Evolutionary conservation across 148 eudicot species (phyloP), one percentile per base, ranked within the genome.

Genomic region (Suaeda aralocaspica): DNA sequence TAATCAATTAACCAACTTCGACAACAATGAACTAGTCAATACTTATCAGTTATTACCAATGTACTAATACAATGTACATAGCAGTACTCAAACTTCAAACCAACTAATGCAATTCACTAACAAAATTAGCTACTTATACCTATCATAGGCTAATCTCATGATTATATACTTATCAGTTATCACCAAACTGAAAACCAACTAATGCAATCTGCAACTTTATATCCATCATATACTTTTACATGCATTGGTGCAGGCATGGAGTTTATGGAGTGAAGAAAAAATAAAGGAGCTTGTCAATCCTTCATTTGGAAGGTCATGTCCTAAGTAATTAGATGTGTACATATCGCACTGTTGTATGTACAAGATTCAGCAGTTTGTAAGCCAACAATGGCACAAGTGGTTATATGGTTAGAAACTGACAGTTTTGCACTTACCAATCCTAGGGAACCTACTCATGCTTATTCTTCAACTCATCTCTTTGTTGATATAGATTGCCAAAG

Each of bases 391-490:
- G 68, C 94, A 57, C 71, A 81, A 49, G 84, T 83, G n/a, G 83
- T 89, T 13, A 41, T 89, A 44, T 86, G 83, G 94, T 75, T 89
- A 71, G 94, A 86, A 80, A 82, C 83, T 34, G 86, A 83, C 72
- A 74, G 65, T 62, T 72, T 76, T 34, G 68, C 73, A 24, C 78
- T 89, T 78, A 87, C 89, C 2, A 46, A 63, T 70, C 90, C 94
- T 7, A 81, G 66, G 59, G 72, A 80, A 58, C 87, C 85, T 0
- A 82, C 79, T 59, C 74, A 76, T 33, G 82, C 83, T 13, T 68
- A 73, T 51, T 68, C 77, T 29, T 84, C 90, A 21, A 49, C 66
- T 74, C 80, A 82, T 50, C 65, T 71, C 19, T 68, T 75, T 56
- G 61, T 66, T 18, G 78, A 72, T 25, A 48, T 77, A 2, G 84